A percentile compares a stretch with the other conserved stretches of the same genome.
These are phyloP conservation scores for Agapanthus africanus DNA, from an alignment of 106 monocot species.

Conservation along the genomic window DNA sequence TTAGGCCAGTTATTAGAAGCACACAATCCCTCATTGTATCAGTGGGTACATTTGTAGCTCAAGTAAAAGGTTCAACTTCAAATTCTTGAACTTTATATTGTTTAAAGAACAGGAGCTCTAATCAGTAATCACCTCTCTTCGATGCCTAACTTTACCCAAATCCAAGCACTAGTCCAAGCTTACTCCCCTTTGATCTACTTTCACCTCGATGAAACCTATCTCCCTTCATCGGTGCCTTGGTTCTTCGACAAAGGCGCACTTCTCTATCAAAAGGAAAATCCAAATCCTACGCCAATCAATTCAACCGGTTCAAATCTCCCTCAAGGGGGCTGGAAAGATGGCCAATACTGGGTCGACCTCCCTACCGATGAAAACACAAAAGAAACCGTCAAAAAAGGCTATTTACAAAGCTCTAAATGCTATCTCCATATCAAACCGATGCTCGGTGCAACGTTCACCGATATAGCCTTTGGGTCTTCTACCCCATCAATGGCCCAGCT, in stretches of 20 bases:
- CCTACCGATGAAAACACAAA: slow-evolving; percentile 26
- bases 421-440: slow-evolving; percentile 74
- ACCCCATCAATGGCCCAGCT: slow-evolving; percentile 76
- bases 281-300: slow-evolving; percentile 15
- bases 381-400: slow-evolving; percentile 43
- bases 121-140: slow-evolving; percentile 12
- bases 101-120: slow-evolving; percentile 36
- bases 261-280: slow-evolving; percentile 43
- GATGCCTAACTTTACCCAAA: slow-evolving; percentile 64
- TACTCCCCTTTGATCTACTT: slow-evolving; percentile 55
- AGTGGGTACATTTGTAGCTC: slow-evolving; percentile 54
- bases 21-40: slow-evolving; percentile 24
- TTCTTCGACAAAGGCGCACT: slow-evolving; percentile 74
- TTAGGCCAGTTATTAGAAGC: slow-evolving; percentile 29
- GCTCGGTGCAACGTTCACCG: slow-evolving; percentile 65
- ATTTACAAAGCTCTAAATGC: slow-evolving; percentile 31
- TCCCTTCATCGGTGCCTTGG: slow-evolving; percentile 75
- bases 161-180: slow-evolving; percentile 26
- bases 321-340: slow-evolving; percentile 60
- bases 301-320: slow-evolving; percentile 61
- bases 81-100: slow-evolving; percentile 21
- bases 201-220: slow-evolving; percentile 57
- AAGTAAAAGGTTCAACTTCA: not conserved
- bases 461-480: slow-evolving; percentile 76
- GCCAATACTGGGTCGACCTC: slow-evolving; percentile 74